Conservation (phyloP, 1,139 yeast species). For the Yamadazyma jaroonii region DNA sequence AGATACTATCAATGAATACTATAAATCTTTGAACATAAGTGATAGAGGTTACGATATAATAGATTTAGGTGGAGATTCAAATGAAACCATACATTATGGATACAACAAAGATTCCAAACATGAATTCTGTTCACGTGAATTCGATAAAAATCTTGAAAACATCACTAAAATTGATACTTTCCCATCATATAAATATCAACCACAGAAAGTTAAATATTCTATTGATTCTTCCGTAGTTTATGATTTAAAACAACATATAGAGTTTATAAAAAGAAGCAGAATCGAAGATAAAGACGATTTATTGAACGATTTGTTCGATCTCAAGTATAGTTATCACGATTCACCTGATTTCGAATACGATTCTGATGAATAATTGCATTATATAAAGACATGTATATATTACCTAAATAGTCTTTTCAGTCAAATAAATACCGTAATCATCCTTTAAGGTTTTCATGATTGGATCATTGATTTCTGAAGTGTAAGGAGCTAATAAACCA, state of each 20-base stretch:
- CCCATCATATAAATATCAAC: constrained; percentile 21
- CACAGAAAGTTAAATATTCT: constrained; percentile 37
- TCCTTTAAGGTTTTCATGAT: constrained; percentile 90
- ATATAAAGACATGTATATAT: too few relatives aligned
- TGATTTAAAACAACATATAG: constrained; percentile 46
- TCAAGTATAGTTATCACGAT: constrained; percentile 10
- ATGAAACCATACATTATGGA: too few relatives aligned
- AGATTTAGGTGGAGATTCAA: background rate
- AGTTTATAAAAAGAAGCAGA: constrained; percentile 39
- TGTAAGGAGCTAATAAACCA: constrained; percentile 92
- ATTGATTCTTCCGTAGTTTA: constrained; percentile 44
- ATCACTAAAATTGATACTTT: constrained; percentile 31
- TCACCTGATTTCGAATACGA: constrained; percentile 19
- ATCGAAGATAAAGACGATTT: constrained; percentile 69
- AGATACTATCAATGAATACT: constrained; percentile 25
- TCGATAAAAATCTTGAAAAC: constrained; percentile 14
- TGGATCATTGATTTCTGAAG: constrained; percentile 86
- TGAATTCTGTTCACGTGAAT: too few relatives aligned
- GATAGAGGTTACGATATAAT: constrained; percentile 7
- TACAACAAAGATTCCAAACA: too few relatives aligned
- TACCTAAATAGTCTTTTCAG: constrained; percentile 67
- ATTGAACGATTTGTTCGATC: constrained; percentile 47
- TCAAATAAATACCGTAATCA: constrained; percentile 80
- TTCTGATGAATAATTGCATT: constrained; percentile 11
- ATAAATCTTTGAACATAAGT: constrained; percentile 10